A percentile compares a stretch with the other conserved stretches of the same genome.
Conservation (phyloP, 441 rosid species). For the Eruca vesicaria region DNA sequence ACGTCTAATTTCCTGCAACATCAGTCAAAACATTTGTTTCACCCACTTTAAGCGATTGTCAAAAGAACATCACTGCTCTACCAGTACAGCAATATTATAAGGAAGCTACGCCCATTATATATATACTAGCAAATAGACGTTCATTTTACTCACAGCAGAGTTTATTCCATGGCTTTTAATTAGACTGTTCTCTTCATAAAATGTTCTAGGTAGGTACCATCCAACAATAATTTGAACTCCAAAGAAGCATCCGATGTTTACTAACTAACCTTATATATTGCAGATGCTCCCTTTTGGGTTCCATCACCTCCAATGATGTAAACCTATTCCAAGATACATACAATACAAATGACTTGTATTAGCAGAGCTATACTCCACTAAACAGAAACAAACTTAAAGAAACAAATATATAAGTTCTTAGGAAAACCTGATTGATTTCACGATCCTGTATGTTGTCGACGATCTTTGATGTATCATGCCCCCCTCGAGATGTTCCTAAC, state of each 20-base stretch:
- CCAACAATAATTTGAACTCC: not conserved
- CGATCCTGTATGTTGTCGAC: slow-evolving; percentile 86
- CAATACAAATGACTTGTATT: not conserved
- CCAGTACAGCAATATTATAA: not conserved
- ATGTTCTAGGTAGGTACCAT: not conserved
- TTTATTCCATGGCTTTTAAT: not conserved
- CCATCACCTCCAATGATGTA: slow-evolving; percentile 91
- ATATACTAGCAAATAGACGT: not conserved
- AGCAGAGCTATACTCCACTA: not conserved
- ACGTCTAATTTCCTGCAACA: slow-evolving; percentile 60
- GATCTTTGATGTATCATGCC: slow-evolving; percentile 66
- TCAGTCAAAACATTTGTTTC: slow-evolving; percentile 4
- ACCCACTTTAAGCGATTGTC: not conserved
- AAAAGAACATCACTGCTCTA: not conserved
- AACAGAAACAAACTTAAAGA: not conserved
- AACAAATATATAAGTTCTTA: not conserved
- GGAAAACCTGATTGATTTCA: slow-evolving; percentile 69
- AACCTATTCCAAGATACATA: slow-evolving; percentile 42
- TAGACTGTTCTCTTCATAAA: slow-evolving; percentile 7
- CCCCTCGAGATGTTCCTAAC: slow-evolving; percentile 86
- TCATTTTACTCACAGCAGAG: not conserved
- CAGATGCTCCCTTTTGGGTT: slow-evolving; percentile 76
- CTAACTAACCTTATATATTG: slow-evolving; percentile 59
- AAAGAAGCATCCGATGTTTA: not conserved
- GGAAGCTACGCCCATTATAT: not conserved